Conservation (phyloP, 1,139 yeast species). For the Tardiomyces depauwii region DNA sequence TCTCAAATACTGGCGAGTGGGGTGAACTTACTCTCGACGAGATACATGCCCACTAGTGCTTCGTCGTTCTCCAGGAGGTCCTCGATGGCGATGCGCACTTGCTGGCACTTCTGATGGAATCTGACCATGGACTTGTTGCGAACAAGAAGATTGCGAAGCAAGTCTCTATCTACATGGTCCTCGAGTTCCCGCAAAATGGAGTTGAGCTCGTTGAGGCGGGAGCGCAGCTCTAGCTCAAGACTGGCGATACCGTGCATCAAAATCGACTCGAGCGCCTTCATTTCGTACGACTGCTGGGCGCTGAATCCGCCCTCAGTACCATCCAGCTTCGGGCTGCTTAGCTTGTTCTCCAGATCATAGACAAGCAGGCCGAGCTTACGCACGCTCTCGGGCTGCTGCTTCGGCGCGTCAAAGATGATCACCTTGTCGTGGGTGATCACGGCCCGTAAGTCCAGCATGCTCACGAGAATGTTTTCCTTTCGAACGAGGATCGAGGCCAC, state of each 20-base stretch:
- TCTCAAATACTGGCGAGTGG: conserved; percentile 69
- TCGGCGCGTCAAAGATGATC: conserved; percentile 67
- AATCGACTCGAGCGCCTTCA: conserved; percentile 81
- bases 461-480: conserved; percentile 65
- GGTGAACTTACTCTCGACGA: conserved; percentile 69
- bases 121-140: conserved; percentile 73
- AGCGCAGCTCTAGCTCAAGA: conserved; percentile 73
- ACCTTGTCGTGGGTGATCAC: conserved; percentile 71
- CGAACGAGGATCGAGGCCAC: conserved; percentile 82
- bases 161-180: conserved; percentile 71
- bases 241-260: conserved; percentile 76
- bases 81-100: conserved; percentile 77
- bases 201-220: conserved; percentile 63
- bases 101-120: conserved; percentile 71
- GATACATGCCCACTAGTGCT: conserved; percentile 75
- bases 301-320: conserved; percentile 51
- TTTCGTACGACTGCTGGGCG: conserved; percentile 62
- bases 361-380: conserved; percentile 66
- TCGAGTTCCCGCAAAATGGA: conserved; percentile 73
- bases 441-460: conserved; percentile 77
- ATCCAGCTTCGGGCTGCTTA: conserved; percentile 40
- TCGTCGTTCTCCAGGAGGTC: conserved; percentile 88
- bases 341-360: conserved; percentile 75
- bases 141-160: conserved; percentile 65
- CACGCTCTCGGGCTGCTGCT: conserved; percentile 49